Conservation (phyloP, 2,329 filamentous ascomycete genomes). For the Fusarium begoniae region DNA sequence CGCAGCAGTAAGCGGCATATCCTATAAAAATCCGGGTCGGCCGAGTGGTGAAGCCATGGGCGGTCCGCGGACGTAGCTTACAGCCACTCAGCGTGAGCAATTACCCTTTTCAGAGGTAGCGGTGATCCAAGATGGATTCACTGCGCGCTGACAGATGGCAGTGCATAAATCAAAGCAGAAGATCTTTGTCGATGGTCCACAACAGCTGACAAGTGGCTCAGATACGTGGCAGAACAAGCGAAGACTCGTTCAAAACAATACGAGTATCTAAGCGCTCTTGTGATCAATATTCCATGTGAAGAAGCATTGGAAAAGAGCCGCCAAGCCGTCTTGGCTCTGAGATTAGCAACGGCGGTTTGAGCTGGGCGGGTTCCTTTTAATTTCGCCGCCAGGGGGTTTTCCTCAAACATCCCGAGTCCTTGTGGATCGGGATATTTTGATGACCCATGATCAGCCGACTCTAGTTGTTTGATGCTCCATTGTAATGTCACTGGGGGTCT, state of each 20-base stretch:
- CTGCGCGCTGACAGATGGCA: constrained; percentile 26
- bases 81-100: constrained; percentile 6
- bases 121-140: constrained; percentile 15
- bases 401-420: not conserved
- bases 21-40: constrained; percentile 4
- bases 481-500: not conserved
- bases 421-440: constrained; percentile 9
- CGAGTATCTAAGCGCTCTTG: constrained; percentile 1
- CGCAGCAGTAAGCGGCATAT: not conserved
- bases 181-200: not conserved
- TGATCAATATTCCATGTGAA: not conserved
- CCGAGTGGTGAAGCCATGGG: constrained; percentile 7
- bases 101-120: not conserved
- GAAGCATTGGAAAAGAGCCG: not conserved
- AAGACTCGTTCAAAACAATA: not conserved
- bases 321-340: constrained; percentile 27
- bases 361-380: constrained; percentile 25
- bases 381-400: constrained; percentile 12
- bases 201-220: constrained; percentile 11
- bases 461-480: constrained; percentile 3
- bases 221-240: not conserved
- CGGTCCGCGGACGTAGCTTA: not conserved
- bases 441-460: not conserved
- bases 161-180: constrained; percentile 3
- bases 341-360: constrained; percentile 12